phyloP scores from a whole-genome alignment of 1,139 yeast genomes.

The Kluyveromyces sp. region DNA sequence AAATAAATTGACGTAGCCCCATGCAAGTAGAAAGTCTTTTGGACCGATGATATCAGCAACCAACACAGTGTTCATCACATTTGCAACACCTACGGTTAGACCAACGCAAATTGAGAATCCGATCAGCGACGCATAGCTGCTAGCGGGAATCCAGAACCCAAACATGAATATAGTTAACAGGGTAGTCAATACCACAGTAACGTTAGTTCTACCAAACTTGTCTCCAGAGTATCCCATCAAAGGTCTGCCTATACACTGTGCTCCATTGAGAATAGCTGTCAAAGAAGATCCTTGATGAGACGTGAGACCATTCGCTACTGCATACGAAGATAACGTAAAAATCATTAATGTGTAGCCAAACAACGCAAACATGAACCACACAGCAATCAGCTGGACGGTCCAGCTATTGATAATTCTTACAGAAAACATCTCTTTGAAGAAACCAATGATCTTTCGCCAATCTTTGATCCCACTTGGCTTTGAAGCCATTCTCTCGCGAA shows the following conservation, averaged over 20 bases:
- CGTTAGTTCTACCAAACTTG: constrained; percentile 49
- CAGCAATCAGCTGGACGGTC: constrained; percentile 31
- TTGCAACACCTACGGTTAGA: constrained; percentile 52
- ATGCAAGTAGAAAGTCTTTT: constrained; percentile 48
- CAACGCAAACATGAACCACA: constrained; percentile 52
- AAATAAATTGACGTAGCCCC: constrained; percentile 50
- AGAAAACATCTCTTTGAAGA: constrained; percentile 14
- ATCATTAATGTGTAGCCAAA: constrained; percentile 55
- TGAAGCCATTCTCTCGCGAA: constrained; percentile 41
- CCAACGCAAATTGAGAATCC: constrained; percentile 52
- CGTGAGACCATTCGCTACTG: constrained; percentile 51
- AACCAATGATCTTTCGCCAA: constrained; percentile 14
- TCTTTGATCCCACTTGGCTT: constrained; percentile 26
- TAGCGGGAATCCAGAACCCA: constrained; percentile 43
- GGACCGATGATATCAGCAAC: constrained; percentile 49
- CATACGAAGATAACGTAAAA: constrained; percentile 57
- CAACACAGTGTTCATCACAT: constrained; percentile 54
- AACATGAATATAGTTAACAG: constrained; percentile 29
- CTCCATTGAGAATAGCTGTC: constrained; percentile 57
- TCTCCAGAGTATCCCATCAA: constrained; percentile 53
- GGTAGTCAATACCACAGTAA: constrained; percentile 34
- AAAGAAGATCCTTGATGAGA: constrained; percentile 50
- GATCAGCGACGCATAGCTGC: constrained; percentile 43
- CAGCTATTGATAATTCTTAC: constrained; percentile 16
- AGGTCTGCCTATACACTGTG: constrained; percentile 64